A percentile compares a stretch with the other conserved stretches of the same genome.
Conservation (phyloP, 768 basidiomycete genomes). For the Rhodotorula graminis region DNA sequence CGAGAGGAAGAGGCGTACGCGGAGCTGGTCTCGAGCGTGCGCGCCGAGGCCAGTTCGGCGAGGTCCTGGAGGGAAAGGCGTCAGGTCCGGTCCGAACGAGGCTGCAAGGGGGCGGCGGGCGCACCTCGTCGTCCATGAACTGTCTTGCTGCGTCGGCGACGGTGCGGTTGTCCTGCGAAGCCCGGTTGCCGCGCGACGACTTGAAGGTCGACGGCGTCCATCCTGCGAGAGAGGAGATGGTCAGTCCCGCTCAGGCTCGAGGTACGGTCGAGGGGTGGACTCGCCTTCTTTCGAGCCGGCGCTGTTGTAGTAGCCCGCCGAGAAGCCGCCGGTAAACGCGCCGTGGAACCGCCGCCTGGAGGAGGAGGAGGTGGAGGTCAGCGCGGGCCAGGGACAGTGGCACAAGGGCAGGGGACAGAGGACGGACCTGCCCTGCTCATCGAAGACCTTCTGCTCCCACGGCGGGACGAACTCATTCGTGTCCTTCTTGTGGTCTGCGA, state of each 20-base stretch:
- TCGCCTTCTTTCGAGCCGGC: slow-evolving; percentile 93
- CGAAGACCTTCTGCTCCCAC: slow-evolving; percentile 79
- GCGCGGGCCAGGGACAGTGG: neutral
- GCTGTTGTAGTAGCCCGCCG: slow-evolving; percentile 92
- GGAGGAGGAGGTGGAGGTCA: slow-evolving; percentile 48
- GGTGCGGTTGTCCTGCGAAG: slow-evolving; percentile 51
- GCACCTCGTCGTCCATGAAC: slow-evolving; percentile 91
- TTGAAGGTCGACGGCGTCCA: slow-evolving; percentile 91
- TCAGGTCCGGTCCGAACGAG: neutral
- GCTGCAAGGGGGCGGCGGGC: neutral
- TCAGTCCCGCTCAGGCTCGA: too few relatives aligned
- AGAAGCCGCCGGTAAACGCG: slow-evolving; percentile 97
- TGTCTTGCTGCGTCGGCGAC: slow-evolving; percentile 68
- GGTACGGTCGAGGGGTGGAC: too few relatives aligned
- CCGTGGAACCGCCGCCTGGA: slow-evolving; percentile 90
- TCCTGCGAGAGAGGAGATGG: too few relatives aligned
- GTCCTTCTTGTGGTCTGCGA: slow-evolving; percentile 78
- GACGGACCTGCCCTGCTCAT: slow-evolving; percentile 29
- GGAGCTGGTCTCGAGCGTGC: slow-evolving; percentile 70
- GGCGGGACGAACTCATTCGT: slow-evolving; percentile 89
- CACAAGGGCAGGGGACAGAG: too few relatives aligned
- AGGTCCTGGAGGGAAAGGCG: slow-evolving; percentile 54
- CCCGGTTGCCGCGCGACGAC: slow-evolving; percentile 50
- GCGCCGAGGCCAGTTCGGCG: slow-evolving; percentile 68
- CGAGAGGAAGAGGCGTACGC: slow-evolving; percentile 52